phyloP scores from a whole-genome alignment of 495 filamentous ascomycete species.

The Parachaetomium inaequale region DNA sequence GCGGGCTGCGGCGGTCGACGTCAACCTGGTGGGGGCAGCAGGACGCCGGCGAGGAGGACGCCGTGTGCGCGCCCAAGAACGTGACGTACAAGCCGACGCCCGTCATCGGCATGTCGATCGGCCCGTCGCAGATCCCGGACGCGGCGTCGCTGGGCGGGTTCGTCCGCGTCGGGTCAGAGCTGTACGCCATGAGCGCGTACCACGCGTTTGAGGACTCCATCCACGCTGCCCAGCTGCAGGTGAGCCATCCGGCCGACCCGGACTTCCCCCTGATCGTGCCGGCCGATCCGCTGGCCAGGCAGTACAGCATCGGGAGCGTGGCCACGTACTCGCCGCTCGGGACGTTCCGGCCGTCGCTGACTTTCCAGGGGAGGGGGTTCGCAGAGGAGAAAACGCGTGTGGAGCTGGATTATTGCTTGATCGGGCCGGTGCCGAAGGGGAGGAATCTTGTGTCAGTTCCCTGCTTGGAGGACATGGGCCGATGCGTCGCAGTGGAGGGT shows the following conservation, averaged over 20 bases:
- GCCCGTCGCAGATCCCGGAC: background rate
- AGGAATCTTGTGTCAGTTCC: conserved; percentile 14
- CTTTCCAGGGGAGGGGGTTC: conserved; percentile 9
- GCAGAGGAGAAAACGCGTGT: conserved; percentile 1
- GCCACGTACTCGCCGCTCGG: conserved; percentile 1
- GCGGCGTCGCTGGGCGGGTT: conserved; percentile 21
- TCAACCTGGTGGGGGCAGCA: too few relatives aligned
- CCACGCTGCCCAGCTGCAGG: background rate
- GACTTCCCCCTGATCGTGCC: conserved; percentile 6
- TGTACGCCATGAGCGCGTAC: conserved; percentile 19
- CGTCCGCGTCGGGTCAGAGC: background rate
- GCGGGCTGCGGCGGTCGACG: background rate
- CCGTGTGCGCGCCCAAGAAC: conserved; percentile 16
- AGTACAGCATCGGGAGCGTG: conserved; percentile 14
- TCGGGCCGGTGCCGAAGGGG: conserved; percentile 16
- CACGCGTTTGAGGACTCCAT: conserved; percentile 15
- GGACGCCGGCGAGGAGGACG: background rate
- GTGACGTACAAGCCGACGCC: conserved; percentile 3
- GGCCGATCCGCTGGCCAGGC: background rate
- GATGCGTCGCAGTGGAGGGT: background rate
- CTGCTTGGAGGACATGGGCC: background rate
- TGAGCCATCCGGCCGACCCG: conserved; percentile 15
- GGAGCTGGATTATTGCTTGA: conserved; percentile 22
- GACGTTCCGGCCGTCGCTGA: conserved; percentile 13
- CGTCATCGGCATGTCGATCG: conserved; percentile 18